These are phyloP conservation scores for Paxillus rubicundulus DNA, from an alignment of 768 basidiomycete species.

Conservation along the genomic window DNA sequence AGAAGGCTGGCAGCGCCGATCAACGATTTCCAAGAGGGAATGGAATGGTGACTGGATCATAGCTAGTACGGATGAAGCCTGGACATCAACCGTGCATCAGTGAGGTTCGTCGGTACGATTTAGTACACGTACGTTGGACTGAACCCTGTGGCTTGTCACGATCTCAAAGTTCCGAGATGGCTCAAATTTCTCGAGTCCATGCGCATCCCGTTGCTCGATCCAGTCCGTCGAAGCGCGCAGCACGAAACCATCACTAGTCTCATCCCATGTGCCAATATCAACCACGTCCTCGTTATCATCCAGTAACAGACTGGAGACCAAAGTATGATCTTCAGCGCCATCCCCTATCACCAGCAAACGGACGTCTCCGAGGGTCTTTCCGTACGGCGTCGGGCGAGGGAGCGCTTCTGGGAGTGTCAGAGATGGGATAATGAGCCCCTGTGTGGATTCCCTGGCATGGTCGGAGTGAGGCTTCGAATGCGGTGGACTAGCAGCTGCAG, in stretches of 20 bases:
- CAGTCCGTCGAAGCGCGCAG: constrained; percentile 68
- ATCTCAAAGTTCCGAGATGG: constrained; percentile 66
- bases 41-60: constrained; percentile 58
- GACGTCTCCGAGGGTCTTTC: constrained; percentile 64
- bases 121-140: constrained; percentile 43
- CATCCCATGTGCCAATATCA: constrained; percentile 59
- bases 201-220: constrained; percentile 62
- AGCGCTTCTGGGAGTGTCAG: constrained; percentile 60
- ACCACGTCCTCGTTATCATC: constrained; percentile 70
- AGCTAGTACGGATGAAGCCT: constrained; percentile 37
- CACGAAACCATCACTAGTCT: constrained; percentile 40
- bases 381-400: constrained; percentile 62
- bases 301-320: constrained; percentile 48
- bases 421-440: constrained; percentile 69
- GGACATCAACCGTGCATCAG: constrained; percentile 8
- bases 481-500: constrained; percentile 64
- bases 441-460: constrained; percentile 38
- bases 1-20: constrained; percentile 52
- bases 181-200: constrained; percentile 66
- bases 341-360: constrained; percentile 55
- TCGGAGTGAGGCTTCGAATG: constrained; percentile 46
- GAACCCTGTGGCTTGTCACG: constrained; percentile 43
- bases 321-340: constrained; percentile 30
- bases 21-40: constrained; percentile 49
- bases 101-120: constrained; percentile 1